Evolutionary conservation across 2,329 filamentous ascomycete species (phyloP).

Genomic region (Trichoderma endophyticum): DNA sequence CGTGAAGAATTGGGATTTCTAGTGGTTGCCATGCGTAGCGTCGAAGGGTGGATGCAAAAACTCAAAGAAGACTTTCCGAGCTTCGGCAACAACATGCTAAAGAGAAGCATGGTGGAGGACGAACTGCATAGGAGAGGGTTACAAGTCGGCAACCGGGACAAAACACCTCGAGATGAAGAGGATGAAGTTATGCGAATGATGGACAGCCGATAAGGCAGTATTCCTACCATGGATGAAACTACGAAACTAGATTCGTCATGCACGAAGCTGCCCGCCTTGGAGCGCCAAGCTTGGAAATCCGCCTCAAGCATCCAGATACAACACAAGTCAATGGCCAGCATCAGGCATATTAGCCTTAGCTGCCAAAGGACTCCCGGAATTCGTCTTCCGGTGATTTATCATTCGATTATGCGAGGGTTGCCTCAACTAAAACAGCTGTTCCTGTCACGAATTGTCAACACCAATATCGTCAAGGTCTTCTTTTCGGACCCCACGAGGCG

Average conservation of each 20-base stretch:
- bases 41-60: slow-evolving; percentile 64
- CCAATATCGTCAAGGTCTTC: not conserved
- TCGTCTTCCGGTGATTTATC: not conserved
- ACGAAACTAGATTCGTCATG: not conserved
- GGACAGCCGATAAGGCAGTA: slow-evolving; percentile 29
- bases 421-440: not conserved
- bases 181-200: slow-evolving; percentile 42
- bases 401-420: not conserved
- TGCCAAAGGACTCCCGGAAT: not conserved
- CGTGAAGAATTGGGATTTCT: slow-evolving; percentile 91
- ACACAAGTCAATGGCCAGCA: not conserved
- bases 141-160: slow-evolving; percentile 29
- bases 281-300: not conserved
- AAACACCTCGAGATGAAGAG: slow-evolving; percentile 38
- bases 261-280: not conserved
- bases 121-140: slow-evolving; percentile 57
- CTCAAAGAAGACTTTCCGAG: slow-evolving; percentile 57
- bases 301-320: not conserved
- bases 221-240: not conserved
- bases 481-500: slow-evolving; percentile 8
- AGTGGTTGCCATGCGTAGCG: slow-evolving; percentile 78
- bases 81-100: slow-evolving; percentile 51
- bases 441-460: not conserved
- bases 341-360: not conserved
- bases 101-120: slow-evolving; percentile 53